Percentiles rank a stretch among this genome's conserved stretches.
Conservation (phyloP, 2,329 filamentous ascomycete genomes). For the Canariomyces notabilis region DNA sequence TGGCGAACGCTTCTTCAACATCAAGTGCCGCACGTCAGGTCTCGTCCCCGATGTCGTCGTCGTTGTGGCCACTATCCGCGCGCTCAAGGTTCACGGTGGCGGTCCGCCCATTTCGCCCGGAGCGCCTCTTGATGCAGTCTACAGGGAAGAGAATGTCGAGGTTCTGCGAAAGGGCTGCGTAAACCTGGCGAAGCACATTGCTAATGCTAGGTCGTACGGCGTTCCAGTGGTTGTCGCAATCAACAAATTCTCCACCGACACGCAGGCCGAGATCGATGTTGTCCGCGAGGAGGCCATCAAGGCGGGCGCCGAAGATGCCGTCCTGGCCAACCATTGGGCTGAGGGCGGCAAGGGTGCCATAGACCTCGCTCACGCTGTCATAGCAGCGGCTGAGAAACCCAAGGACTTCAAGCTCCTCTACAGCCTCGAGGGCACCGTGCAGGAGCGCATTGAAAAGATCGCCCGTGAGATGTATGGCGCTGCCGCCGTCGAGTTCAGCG, state of each 20-base stretch:
- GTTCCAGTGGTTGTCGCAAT: constrained; percentile 94
- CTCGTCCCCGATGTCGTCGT: constrained; percentile 91
- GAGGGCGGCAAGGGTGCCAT: constrained; percentile 88
- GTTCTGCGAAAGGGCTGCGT: constrained; percentile 84
- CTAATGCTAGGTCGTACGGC: constrained; percentile 83
- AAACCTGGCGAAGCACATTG: constrained; percentile 92
- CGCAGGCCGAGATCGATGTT: constrained; percentile 82
- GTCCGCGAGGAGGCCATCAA: constrained; percentile 87
- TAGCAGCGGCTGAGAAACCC: constrained; percentile 74
- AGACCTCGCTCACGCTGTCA: constrained; percentile 81
- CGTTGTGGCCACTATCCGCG: constrained; percentile 90
- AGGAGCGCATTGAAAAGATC: constrained; percentile 84
- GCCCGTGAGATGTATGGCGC: constrained; percentile 94
- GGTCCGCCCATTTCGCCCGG: constrained; percentile 91
- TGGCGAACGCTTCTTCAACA: constrained; percentile 99
- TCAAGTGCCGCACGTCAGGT: constrained; percentile 95
- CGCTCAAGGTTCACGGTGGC: constrained; percentile 93
- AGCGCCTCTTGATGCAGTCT: constrained; percentile 77
- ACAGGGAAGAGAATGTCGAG: constrained; percentile 90
- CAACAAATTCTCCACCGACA: constrained; percentile 94
- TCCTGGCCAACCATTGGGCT: constrained; percentile 94
- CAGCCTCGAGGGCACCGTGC: constrained; percentile 68
- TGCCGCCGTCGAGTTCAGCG: constrained; percentile 82
- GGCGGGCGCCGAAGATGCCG: constrained; percentile 88
- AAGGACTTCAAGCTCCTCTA: constrained; percentile 90